Base-by-base conservation (phyloP, 768 basidiomycete species). In the Boletellus ananas region DNA sequence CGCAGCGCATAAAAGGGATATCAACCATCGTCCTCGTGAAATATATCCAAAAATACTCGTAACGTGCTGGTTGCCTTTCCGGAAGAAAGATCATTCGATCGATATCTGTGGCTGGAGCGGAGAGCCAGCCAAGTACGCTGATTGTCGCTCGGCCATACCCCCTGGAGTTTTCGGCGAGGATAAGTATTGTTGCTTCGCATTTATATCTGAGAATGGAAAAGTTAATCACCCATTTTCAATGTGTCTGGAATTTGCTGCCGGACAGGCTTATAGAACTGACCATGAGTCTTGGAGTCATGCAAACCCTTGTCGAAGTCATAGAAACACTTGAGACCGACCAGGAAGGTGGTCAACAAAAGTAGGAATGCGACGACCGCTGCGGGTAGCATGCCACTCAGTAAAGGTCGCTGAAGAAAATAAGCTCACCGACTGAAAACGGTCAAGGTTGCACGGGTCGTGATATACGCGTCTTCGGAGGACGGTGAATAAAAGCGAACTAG, bases 271-370 rank as follows among this genome's bases (percentile, higher is more conserved):
- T 69, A 67, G 11, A 62, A 75, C 87, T 78, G 69, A 92, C 90
- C 80, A 58, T 84, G 77, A 54, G 79, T 75, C 73, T 93, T 93
- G 43, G 88, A 84, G 14, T 77, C 68, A 47, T 76, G 73, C 17
- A 93, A 71, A n/a, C 91, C 90, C 63, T 80, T 80, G 67, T 87
- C 84, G 60, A 93, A 93, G 72, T 92, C 90, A 25, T 75, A 64
- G 72, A 88, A 87, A 65, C 90, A 93, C 45, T 84, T 81, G 18
- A 91, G 63, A 18, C 90, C 90, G 23, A 92, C 77, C 12, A 71
- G 76, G 60, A 93, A 90, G 11, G 87, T 88, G n/a, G 73, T 65
- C 49, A 90, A 77, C 25, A 92, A 67, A 38, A 92, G 74, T 14
- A 92, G 46, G 69, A 92, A 89, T 1, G 90, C 81, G 45, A 84